Conservation (phyloP, 805 yeast species). For the Suhomyces sp. region DNA sequence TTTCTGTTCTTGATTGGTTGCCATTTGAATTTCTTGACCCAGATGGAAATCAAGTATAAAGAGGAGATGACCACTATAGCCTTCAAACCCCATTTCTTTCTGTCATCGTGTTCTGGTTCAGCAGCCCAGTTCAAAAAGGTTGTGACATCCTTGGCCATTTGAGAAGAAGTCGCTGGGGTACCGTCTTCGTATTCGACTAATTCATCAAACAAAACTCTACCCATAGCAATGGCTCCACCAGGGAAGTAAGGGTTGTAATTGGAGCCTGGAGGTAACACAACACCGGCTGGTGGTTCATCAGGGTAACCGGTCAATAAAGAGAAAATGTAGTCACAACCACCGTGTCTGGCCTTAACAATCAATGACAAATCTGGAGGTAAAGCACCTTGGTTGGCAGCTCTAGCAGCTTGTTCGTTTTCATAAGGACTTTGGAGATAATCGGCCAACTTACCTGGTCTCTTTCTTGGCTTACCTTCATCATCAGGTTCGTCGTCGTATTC, state of each 20-base stretch:
- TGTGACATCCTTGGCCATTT: slow-evolving; percentile 98
- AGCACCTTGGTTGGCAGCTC: slow-evolving; percentile 99
- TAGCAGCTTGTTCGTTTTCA: slow-evolving; percentile 97
- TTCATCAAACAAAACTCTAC: slow-evolving; percentile 95
- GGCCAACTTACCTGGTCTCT: slow-evolving; percentile 97
- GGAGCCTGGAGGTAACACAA: slow-evolving; percentile 83
- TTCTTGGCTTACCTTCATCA: slow-evolving; percentile 95
- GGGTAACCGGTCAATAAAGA: slow-evolving; percentile 97
- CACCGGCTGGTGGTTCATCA: slow-evolving; percentile 98
- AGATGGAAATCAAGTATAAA: slow-evolving; percentile 76
- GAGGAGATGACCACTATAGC: slow-evolving; percentile 78
- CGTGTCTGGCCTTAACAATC: slow-evolving; percentile 98
- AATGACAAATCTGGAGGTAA: slow-evolving; percentile 96
- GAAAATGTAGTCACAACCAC: slow-evolving; percentile 94
- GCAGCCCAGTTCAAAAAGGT: slow-evolving; percentile 97
- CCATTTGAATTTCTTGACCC: slow-evolving; percentile 99
- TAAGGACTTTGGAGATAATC: slow-evolving; percentile 95
- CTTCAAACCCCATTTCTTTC: slow-evolving; percentile 95
- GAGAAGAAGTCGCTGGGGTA: slow-evolving; percentile 96
- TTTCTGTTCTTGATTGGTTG: slow-evolving; percentile 92
- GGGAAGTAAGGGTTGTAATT: slow-evolving; percentile 99
- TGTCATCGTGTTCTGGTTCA: slow-evolving; percentile 97
- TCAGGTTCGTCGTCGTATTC: slow-evolving; percentile 97
- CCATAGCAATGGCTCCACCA: slow-evolving; percentile 99
- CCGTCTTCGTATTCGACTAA: slow-evolving; percentile 99